Evolutionary conservation across 2,329 filamentous ascomycete species (phyloP), one percentile per base, ranked within the genome.

Genomic region (Neurospora crassa): DNA sequence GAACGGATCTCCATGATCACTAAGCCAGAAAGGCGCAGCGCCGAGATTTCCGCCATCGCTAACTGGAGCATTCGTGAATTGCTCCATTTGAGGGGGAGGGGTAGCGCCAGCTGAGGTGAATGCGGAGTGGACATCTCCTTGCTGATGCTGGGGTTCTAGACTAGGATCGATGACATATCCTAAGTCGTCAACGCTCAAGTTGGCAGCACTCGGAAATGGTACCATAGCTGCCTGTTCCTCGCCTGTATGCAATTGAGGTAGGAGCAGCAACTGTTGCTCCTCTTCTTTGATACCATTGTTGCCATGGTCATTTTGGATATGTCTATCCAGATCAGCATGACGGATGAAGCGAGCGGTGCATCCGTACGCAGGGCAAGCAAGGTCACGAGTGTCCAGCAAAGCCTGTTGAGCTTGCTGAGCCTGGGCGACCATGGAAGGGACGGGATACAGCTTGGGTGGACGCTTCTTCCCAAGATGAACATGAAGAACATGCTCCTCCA

Each of bases 401-500:
- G 84, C 84, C 0, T 82, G 80, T 11, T 87, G 75, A 67, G 83
- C 81, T 40, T 84, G 77, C 14, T 83, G 74, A 67, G 81, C 79
- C 3, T 72, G 47, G 1, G 75, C 70, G 11, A 76, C 47, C 59
- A 18, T 68, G 63, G 67, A 73, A 71, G 47, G 75, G 42, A 71
- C 47, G 67, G 72, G 67, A 69, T 75, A 74, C 24, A 74, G 67
- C 69, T 76, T 78, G 4, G 72, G 71, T 10, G 84, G 84, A 14
- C 87, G 83, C 70, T 83, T 81, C 18, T 81, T 77, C n/a, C 90
- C 89, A 37, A 97, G 83, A 79, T 98, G 95, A 29, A 92, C 87
- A 68, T 91, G 93, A 24, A 92, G 90, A 67, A 97, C 86, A 78
- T 98, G 95, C 75, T 96, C 91, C 79, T 95, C 92, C 0, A 97